These are phyloP conservation scores for Ophiostoma novo-ulmi DNA, from an alignment of 2,329 filamentous ascomycete genomes.

Conservation along the genomic window DNA sequence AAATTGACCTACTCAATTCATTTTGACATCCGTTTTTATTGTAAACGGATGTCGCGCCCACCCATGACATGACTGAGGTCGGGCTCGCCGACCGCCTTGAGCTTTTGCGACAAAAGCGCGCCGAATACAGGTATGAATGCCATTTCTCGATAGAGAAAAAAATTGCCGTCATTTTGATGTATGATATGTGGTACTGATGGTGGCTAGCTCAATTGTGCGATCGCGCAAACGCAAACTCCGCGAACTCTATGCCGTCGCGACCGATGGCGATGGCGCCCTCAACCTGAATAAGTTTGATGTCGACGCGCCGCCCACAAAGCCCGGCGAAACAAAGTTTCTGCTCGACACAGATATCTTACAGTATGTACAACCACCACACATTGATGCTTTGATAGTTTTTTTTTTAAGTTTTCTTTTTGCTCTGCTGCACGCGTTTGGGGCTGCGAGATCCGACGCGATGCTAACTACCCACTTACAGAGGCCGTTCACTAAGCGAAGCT, in stretches of 20 bases:
- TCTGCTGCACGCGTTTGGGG: conserved; percentile 20
- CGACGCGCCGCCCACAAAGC: conserved; percentile 50
- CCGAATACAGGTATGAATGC: conserved; percentile 54
- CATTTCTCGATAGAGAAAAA: conserved; percentile 43
- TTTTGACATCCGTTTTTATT: conserved; percentile 52
- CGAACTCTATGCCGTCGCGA: conserved; percentile 77
- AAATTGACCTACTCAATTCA: conserved; percentile 34
- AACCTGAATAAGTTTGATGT: conserved; percentile 52
- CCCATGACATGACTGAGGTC: conserved; percentile 68
- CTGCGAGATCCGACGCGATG: conserved; percentile 8
- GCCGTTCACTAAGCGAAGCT: conserved; percentile 47
- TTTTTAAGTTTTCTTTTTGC: neutral
- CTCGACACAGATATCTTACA: conserved; percentile 54
- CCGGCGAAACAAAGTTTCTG: conserved; percentile 52
- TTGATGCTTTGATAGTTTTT: conserved; percentile 22
- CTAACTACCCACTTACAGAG: conserved; percentile 36
- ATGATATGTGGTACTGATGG: conserved; percentile 42
- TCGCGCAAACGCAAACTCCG: conserved; percentile 88
- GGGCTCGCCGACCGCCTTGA: conserved; percentile 59
- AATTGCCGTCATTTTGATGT: conserved; percentile 48
- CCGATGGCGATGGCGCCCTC: conserved; percentile 58
- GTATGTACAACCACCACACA: conserved; percentile 43
- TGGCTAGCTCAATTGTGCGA: conserved; percentile 62
- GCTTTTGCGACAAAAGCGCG: conserved; percentile 61
- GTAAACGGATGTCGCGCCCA: conserved; percentile 65